These are phyloP conservation scores for Teratosphaeria viscida DNA, from an alignment of 2,329 filamentous ascomycete genomes.

Conservation along the genomic window DNA sequence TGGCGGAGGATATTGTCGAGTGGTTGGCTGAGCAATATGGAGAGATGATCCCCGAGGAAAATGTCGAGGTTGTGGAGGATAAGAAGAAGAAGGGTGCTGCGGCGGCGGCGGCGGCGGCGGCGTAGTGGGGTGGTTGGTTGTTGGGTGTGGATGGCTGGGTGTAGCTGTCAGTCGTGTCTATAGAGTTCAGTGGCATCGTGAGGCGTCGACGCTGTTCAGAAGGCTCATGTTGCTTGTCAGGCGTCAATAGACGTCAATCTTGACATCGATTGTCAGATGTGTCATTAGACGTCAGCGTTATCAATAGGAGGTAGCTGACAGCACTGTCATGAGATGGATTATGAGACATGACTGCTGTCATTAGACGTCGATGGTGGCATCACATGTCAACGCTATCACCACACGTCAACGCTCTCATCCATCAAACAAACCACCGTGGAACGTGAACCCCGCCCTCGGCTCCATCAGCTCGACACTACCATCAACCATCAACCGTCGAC, in stretches of 20 bases:
- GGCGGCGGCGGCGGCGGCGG: background rate
- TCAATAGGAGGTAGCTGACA: background rate
- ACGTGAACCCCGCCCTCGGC: no score
- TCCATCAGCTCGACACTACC: no score
- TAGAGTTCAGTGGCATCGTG: background rate
- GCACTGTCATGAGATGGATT: no score
- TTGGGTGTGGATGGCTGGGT: background rate
- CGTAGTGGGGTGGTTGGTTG: background rate
- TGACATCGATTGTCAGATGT: no score
- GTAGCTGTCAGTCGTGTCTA: no score
- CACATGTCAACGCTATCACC: background rate
- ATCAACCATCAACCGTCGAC: no score
- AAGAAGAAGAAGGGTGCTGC: constrained; percentile 70
- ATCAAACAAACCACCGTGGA: no score
- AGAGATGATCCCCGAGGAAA: constrained; percentile 75
- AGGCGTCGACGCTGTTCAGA: background rate
- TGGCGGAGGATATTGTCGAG: constrained; percentile 88
- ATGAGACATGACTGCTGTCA: no score
- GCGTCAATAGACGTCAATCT: background rate
- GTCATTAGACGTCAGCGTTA: background rate
- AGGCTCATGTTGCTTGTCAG: background rate
- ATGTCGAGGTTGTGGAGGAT: constrained; percentile 89
- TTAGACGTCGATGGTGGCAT: no score
- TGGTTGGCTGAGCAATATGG: constrained; percentile 83
- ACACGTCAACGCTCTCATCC: no score